Conservation (phyloP, 257 asterid species). For the Lantana camara region DNA sequence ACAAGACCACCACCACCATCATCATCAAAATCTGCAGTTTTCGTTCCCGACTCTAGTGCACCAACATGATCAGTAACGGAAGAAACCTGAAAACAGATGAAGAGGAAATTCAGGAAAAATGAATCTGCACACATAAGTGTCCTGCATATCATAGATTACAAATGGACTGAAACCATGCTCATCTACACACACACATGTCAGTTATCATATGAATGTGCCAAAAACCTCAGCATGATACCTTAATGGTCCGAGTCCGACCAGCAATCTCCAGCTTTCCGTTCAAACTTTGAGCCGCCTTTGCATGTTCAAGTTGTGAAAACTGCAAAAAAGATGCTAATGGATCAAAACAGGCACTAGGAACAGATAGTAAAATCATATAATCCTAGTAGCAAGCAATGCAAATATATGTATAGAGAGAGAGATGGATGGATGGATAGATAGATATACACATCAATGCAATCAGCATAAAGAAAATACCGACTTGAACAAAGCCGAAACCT, state of each 20-base stretch:
- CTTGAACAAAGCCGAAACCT: conserved; percentile 99
- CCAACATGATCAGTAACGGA: conserved; percentile 89
- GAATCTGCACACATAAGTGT: neutral
- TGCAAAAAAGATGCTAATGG: conserved; percentile 32
- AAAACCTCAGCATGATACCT: conserved; percentile 52
- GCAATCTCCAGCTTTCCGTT: conserved; percentile 96
- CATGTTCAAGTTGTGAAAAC: conserved; percentile 92
- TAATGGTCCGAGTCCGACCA: conserved; percentile 90
- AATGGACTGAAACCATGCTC: neutral
- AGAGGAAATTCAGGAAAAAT: neutral
- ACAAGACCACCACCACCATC: conserved; percentile 99
- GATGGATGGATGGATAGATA: too few species aligned
- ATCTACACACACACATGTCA: neutral
- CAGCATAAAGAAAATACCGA: conserved; percentile 48
- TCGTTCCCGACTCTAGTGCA: conserved; percentile 85
- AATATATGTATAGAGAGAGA: too few species aligned
- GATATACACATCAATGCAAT: conserved; percentile 6
- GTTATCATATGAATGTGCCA: neutral
- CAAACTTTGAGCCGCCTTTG: conserved; percentile 93
- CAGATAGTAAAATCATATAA: neutral
- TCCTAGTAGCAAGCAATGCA: neutral
- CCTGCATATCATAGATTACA: conserved; percentile 3
- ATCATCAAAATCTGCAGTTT: conserved; percentile 98
- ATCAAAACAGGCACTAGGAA: conserved; percentile 1
- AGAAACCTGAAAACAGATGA: conserved; percentile 67